Base-by-base conservation (phyloP, 306 rosid species). In the Sicyos edulis region DNA sequence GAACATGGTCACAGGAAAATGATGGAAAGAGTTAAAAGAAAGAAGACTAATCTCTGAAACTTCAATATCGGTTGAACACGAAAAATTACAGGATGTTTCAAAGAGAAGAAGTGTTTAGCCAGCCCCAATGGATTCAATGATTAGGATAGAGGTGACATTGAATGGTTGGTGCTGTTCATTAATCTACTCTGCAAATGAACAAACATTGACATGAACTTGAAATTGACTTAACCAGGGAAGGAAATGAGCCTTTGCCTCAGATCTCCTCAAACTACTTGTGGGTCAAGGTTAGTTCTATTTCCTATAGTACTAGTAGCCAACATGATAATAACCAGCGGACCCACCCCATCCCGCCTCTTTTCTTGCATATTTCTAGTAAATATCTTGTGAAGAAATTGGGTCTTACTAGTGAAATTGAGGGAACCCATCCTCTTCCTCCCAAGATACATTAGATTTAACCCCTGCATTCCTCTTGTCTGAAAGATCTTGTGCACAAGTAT, bases 221-320 rank as follows among this genome's bases (percentile, higher is more conserved):
- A 70, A 78, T 63, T 77, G 50, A 68, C 79, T 29, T 20, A 22
- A 82, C 78, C 88, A 93, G 99, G 92, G 89, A 89, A 80, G 97
- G 95, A 85, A 92, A 83, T 60, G 75, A 81, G 76, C 81, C 91
- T 57, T 82, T 93, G 85, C 97, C 97, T 10, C 99, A 91, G 84
- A 88, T 93, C 77, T 80, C 96, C 70, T 82, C 97, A 55, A 85
- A 86, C 82, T 93, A 89, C 77, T 76, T 91, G 71, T 85, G 97
- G 83, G 89, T 93, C 77, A 86, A 86, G 84, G 99, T 93, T 82
- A 89, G 82, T 21, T 49, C 57, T 12, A 47, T 68, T 22, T 68
- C 42, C 72, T 71, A 29, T 3, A 54, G 19, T 34, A 67, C 13
- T 7, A 14, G 40, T 21, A 22, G 40, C 7, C 56, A 2, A 66